Evolutionary conservation across 495 filamentous ascomycete genomes (phyloP).

Genomic region (Cudoniella acicularis): DNA sequence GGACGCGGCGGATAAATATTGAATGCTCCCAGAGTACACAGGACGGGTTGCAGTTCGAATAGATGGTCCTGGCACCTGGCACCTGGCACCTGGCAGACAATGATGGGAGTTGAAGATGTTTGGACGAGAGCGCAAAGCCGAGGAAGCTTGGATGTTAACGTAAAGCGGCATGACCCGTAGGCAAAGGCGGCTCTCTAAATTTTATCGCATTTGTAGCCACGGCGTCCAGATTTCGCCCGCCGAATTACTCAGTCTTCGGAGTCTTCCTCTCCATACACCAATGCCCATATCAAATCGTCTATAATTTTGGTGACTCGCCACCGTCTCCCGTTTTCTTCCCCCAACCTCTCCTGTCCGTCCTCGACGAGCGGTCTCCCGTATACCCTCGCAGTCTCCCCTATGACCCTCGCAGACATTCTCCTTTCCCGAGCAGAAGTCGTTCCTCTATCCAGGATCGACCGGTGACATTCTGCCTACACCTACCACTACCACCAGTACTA

Average conservation of each 20-base stretch:
- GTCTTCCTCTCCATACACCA: no score
- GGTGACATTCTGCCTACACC: conserved; percentile 25
- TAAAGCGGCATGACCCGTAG: background rate
- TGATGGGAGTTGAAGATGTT: background rate
- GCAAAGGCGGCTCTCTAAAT: conserved; percentile 23
- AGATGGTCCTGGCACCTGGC: no score
- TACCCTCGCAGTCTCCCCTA: conserved; percentile 1
- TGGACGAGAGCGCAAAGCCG: background rate
- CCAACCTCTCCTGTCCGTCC: background rate
- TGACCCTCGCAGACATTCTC: conserved; percentile 6
- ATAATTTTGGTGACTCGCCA: background rate
- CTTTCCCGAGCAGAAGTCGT: conserved; percentile 18
- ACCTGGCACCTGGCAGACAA: background rate
- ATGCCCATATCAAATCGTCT: no score
- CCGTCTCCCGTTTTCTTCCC: background rate
- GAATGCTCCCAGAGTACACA: no score
- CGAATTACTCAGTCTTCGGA: background rate
- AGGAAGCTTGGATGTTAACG: background rate
- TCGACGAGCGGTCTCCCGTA: background rate
- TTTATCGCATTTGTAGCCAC: background rate
- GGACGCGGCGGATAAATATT: no score
- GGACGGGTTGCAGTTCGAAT: no score
- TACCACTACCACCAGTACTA: no score
- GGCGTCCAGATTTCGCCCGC: background rate
- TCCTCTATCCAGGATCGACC: conserved; percentile 18